Percentiles rank a stretch among this genome's conserved stretches.
Conservation (phyloP, 352 stramenopile species). For the Globisporangium mamillatum region DNA sequence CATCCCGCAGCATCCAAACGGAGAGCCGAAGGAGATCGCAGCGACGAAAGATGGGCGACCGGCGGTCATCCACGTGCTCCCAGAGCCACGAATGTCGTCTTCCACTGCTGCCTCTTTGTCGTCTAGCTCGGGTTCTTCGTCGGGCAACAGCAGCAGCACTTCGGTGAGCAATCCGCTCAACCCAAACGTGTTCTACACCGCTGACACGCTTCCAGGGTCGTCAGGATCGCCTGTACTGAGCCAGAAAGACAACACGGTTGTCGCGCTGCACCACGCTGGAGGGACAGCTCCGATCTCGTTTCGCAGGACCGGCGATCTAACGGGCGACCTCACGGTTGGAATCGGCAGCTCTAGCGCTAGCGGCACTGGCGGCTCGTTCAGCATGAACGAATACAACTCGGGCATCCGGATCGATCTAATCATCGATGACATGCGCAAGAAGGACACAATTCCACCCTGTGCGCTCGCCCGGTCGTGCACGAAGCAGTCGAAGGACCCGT, state of each 20-base stretch:
- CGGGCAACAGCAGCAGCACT: neutral
- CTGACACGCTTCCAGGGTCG: conserved; percentile 64
- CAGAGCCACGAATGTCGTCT: conserved; percentile 30
- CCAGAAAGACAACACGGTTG: conserved; percentile 55
- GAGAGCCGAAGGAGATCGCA: conserved; percentile 59
- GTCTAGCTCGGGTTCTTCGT: conserved; percentile 18
- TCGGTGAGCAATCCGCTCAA: conserved; percentile 8
- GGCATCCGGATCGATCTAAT: conserved; percentile 42
- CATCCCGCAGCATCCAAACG: conserved; percentile 62
- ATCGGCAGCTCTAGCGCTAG: neutral
- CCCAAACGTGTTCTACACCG: conserved; percentile 57
- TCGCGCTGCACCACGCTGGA: conserved; percentile 65
- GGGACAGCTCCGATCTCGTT: conserved; percentile 5
- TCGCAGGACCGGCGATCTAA: neutral
- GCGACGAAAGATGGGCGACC: conserved; percentile 20
- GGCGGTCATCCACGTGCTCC: conserved; percentile 22
- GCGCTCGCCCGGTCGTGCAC: conserved; percentile 16
- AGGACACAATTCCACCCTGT: conserved; percentile 22
- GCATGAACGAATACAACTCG: conserved; percentile 25
- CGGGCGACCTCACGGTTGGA: neutral
- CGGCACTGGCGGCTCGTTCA: neutral
- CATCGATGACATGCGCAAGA: conserved; percentile 23
- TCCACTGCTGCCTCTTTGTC: neutral
- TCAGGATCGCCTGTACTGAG: conserved; percentile 62
- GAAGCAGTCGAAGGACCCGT: neutral